A percentile compares a stretch with the other conserved stretches of the same genome.
Conservation (phyloP, 768 basidiomycete species). For the Amanita pallidorosea region DNA sequence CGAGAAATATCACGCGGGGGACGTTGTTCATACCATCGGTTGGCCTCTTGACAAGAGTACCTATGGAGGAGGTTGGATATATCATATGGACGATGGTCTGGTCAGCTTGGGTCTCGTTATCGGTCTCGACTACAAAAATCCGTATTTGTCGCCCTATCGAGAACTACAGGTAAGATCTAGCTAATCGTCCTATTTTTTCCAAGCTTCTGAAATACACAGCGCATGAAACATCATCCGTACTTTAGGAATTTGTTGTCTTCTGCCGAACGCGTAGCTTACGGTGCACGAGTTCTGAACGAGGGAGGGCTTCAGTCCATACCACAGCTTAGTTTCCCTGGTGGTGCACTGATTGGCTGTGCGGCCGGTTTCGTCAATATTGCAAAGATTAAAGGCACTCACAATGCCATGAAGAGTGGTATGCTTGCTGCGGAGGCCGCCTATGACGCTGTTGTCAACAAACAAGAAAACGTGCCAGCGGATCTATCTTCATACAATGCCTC, state of each 20-base stretch:
- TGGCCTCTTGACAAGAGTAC: constrained; percentile 82
- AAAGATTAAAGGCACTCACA: constrained; percentile 98
- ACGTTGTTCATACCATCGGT: constrained; percentile 90
- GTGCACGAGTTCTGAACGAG: constrained; percentile 83
- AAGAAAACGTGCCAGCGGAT: constrained; percentile 27
- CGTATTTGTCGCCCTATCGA: constrained; percentile 82
- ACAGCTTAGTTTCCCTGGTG: constrained; percentile 78
- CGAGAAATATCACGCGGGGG: constrained; percentile 51
- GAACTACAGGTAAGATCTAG: constrained; percentile 70
- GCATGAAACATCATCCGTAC: constrained; percentile 96
- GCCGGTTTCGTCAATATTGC: constrained; percentile 95
- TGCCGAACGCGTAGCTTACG: constrained; percentile 74
- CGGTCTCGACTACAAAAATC: constrained; percentile 91
- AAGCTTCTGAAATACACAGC: constrained; percentile 12
- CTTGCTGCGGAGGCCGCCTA: constrained; percentile 87
- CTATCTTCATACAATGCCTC: constrained; percentile 65
- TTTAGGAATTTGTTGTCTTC: constrained; percentile 73
- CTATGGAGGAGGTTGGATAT: constrained; percentile 90
- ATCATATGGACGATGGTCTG: constrained; percentile 90
- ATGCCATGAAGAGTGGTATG: constrained; percentile 99
- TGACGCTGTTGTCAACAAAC: constrained; percentile 32
- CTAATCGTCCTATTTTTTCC: not conserved
- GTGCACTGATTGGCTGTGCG: constrained; percentile 89
- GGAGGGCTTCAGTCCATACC: constrained; percentile 92
- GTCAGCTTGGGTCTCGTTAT: constrained; percentile 88